Base-by-base conservation (phyloP, 345 rosid genomes). In the Lagerstroemia speciosa region DNA sequence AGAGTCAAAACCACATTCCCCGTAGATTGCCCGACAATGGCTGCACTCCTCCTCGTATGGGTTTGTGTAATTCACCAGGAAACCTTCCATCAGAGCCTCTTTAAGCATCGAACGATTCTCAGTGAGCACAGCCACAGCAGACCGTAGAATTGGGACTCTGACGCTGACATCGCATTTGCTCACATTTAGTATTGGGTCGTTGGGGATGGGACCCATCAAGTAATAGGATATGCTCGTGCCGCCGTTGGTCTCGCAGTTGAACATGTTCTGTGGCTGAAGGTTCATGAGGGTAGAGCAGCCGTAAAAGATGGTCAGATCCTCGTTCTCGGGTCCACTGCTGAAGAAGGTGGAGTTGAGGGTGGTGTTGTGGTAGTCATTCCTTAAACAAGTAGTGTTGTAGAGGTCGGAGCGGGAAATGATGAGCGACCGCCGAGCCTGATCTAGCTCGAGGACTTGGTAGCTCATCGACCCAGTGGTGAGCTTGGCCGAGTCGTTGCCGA, bases 1-100 rank as follows among this genome's bases (percentile, higher is more conserved):
- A 8, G 71, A 61, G 70, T 79, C 78, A 73, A 82, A 79, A 67
- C 81, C 85, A 24, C 83, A 80, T 14, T 66, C 38, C 16, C 84
- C 73, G 20, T 69, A 74, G 8, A 65, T 70, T 29, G 34, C 45
- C 30, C 37, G 11, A 64, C 85, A 80, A 14, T 10, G 5, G 0
- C 16, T 30, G 22, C 81, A 82, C 43, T 73, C 74, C 16, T 66
- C 76, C 29, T 30, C 50, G 38, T 69, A 73, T 16, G 77, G 77
- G 69, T 61, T 48, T 0, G 45, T 67, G 67, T 78, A 74, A 32
- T 26, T 69, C 29, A 73, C 78, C 36, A 30, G 43, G 33, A 82
- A 84, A 40, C 83, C 88, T 10, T 64, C 66, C 68, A 60, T 82
- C 66, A 84, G 55, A 73, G 70, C 79, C 32, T 80, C 73, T 27